These are phyloP conservation scores for Cyclanthera cordifolia DNA, from an alignment of 306 rosid genomes.

Conservation along the genomic window DNA sequence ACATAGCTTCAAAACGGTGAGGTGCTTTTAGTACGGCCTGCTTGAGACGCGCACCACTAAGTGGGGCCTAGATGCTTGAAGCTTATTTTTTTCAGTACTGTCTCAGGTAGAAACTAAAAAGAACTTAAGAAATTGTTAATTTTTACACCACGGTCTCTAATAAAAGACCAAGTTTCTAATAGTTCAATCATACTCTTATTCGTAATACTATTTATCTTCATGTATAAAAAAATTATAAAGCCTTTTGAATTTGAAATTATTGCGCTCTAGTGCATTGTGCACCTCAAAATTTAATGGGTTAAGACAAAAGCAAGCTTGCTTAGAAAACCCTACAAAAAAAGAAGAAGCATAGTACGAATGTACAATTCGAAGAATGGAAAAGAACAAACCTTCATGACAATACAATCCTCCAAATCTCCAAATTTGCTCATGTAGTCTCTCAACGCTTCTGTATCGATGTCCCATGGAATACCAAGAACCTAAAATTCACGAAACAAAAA, in stretches of 20 bases:
- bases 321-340: neutral
- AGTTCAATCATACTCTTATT: neutral
- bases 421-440: constrained; percentile 70
- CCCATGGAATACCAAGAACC: constrained; percentile 85
- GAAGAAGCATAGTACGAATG: neutral
- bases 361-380: neutral
- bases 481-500: constrained; percentile 13
- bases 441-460: constrained; percentile 67
- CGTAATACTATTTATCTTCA: neutral
- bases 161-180: too few relatives aligned
- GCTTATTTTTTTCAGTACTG: too few relatives aligned
- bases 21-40: too few relatives aligned
- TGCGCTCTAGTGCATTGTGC: neutral
- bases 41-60: too few relatives aligned
- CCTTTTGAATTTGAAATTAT: neutral
- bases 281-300: neutral
- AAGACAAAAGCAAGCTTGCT: neutral
- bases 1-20: too few relatives aligned
- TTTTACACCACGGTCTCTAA: too few relatives aligned
- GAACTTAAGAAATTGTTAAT: too few relatives aligned
- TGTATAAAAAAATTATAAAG: neutral
- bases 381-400: constrained; percentile 69
- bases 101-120: too few relatives aligned
- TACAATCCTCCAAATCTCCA: constrained; percentile 79
- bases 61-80: too few relatives aligned